Evolutionary conservation across 306 rosid genomes (phyloP).

Genomic region (Gastrolobium bilobum): DNA sequence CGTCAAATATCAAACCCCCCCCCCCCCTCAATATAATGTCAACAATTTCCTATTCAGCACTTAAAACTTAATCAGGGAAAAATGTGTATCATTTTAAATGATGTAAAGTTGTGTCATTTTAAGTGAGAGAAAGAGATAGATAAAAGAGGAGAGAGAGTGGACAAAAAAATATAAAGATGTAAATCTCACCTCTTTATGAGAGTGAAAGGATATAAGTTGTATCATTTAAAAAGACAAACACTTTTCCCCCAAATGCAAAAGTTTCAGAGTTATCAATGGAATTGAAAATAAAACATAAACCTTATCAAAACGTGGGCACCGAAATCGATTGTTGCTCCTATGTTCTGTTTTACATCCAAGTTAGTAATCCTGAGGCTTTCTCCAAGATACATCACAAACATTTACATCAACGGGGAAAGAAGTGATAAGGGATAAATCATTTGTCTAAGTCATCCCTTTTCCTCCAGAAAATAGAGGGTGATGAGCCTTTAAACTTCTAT

Average conservation of each 20-base stretch:
- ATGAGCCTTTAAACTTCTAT: constrained; percentile 45
- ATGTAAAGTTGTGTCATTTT: no score
- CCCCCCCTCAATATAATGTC: neutral
- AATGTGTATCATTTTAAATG: no score
- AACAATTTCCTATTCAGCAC: constrained; percentile 2
- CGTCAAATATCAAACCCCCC: neutral
- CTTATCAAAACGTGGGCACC: constrained; percentile 5
- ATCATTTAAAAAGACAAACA: no score
- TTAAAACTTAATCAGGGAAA: neutral
- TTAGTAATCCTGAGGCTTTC: constrained; percentile 24
- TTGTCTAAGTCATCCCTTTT: constrained; percentile 5
- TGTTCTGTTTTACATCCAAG: constrained; percentile 35
- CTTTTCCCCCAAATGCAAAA: neutral
- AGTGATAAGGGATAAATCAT: neutral
- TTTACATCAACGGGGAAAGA: constrained; percentile 35
- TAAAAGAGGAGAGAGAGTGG: no score
- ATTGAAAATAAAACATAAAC: constrained; percentile 11
- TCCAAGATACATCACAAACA: constrained; percentile 45
- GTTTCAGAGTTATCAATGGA: neutral
- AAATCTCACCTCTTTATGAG: no score
- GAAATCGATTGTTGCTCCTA: constrained; percentile 29
- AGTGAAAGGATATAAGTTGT: no score
- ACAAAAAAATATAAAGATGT: no score
- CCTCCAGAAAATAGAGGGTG: constrained; percentile 36
- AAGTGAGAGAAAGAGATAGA: no score